Percentiles rank a stretch among this genome's conserved stretches.
Evolutionary conservation across 768 basidiomycete species (phyloP).

Genomic region (Terana coerulea): DNA sequence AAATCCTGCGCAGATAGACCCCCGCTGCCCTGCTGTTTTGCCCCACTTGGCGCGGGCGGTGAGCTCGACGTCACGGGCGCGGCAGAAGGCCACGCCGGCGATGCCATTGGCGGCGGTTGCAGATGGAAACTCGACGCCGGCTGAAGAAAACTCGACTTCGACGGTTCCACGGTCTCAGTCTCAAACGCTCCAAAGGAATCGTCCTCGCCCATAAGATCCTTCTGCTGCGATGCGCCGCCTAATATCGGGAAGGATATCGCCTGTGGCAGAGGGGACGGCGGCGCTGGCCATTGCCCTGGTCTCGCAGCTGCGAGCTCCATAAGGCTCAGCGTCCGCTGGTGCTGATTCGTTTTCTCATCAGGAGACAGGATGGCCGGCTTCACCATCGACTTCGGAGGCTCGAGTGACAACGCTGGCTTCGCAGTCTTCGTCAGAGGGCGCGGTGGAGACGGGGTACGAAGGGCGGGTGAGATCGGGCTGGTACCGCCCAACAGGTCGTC

Average conservation of each 20-base stretch:
- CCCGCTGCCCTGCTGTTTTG: constrained; percentile 28
- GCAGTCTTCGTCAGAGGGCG: constrained; percentile 20
- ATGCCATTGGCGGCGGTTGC: not conserved
- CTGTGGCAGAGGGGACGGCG: constrained; percentile 43
- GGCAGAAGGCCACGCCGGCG: not conserved
- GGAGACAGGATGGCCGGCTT: not conserved
- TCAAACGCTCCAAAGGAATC: constrained; percentile 12
- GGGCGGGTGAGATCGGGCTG: constrained; percentile 35
- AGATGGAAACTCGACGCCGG: not conserved
- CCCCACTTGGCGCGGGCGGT: constrained; percentile 4
- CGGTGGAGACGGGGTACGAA: constrained; percentile 44
- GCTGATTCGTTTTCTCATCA: constrained; percentile 35
- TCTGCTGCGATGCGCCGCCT: constrained; percentile 7
- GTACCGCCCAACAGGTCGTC: constrained; percentile 51
- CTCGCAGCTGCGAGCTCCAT: constrained; percentile 53
- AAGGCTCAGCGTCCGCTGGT: constrained; percentile 54
- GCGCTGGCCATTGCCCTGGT: constrained; percentile 41
- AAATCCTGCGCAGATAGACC: constrained; percentile 81
- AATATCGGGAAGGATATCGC: constrained; percentile 33
- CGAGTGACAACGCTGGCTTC: not conserved
- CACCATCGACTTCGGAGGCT: not conserved
- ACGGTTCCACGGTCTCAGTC: constrained; percentile 24
- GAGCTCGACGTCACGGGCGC: not conserved
- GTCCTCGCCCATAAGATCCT: constrained; percentile 28
- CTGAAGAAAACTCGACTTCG: no score